Conservation (phyloP, 108 stramenopile genomes). For the Cyclotella sp. region DNA sequence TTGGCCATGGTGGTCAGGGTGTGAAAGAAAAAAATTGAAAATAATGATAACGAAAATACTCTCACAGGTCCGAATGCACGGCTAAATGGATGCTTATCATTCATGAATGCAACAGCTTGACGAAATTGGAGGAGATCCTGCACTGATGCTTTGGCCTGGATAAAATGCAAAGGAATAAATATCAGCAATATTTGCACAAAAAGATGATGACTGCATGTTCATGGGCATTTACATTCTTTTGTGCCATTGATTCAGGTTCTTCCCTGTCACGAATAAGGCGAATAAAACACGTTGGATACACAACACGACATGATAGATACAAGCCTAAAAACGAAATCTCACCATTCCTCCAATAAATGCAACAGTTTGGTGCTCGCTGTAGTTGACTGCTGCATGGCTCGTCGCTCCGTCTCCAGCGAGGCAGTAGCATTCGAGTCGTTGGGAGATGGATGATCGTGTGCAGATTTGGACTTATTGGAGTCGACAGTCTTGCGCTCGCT, state of each 20-base stretch:
- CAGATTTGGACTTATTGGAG: not conserved
- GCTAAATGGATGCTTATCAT: conserved; percentile 66
- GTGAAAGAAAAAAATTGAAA: not conserved
- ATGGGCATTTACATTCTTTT: conserved; percentile 23
- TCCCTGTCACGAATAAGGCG: conserved; percentile 33
- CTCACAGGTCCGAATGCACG: conserved; percentile 62
- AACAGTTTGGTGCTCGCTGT: conserved; percentile 23
- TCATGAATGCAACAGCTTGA: conserved; percentile 69
- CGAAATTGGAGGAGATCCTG: conserved; percentile 70
- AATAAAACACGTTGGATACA: not conserved
- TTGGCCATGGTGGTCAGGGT: not conserved
- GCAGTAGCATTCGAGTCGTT: not conserved
- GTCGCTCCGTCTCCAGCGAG: not conserved
- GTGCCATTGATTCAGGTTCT: conserved; percentile 52
- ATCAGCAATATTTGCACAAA: not conserved
- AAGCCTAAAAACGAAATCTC: not conserved
- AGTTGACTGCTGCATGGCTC: conserved; percentile 8
- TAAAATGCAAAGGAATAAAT: not conserved
- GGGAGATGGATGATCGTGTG: not conserved
- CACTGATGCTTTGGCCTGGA: conserved; percentile 52
- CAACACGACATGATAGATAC: not conserved
- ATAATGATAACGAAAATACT: not conserved
- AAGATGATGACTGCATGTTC: not conserved
- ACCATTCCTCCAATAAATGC: conserved; percentile 56
- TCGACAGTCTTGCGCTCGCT: conserved; percentile 20